Percentiles rank a stretch among this genome's conserved stretches.
Conservation (phyloP, 768 basidiomycete genomes). For the Mycena filopes region DNA sequence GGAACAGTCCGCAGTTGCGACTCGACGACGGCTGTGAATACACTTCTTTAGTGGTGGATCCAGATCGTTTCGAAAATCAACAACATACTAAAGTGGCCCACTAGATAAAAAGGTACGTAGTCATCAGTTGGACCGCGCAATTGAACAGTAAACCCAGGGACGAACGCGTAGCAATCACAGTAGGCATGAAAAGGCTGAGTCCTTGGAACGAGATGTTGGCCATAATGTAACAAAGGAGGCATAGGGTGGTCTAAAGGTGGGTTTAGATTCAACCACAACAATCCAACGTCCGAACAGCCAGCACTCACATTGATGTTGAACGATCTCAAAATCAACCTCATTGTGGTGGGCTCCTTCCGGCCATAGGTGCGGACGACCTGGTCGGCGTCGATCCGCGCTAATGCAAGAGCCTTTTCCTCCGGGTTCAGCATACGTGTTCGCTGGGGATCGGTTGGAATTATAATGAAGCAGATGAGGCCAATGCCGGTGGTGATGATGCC, state of each 20-base stretch:
- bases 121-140: neutral
- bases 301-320: slow-evolving; percentile 46
- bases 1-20: slow-evolving; percentile 62
- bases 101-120: slow-evolving; percentile 33
- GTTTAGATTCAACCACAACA: no score
- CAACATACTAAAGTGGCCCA: slow-evolving; percentile 49
- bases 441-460: slow-evolving; percentile 50
- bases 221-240: slow-evolving; percentile 44
- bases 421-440: slow-evolving; percentile 45
- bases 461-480: slow-evolving; percentile 47
- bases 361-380: slow-evolving; percentile 42
- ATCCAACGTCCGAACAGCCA: no score
- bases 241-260: slow-evolving; percentile 42
- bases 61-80: no score
- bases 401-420: slow-evolving; percentile 46
- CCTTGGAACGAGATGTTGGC: slow-evolving; percentile 58
- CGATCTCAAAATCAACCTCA: slow-evolving; percentile 41
- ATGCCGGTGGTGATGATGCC: slow-evolving; percentile 51
- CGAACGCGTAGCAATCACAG: slow-evolving; percentile 57
- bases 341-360: slow-evolving; percentile 43
- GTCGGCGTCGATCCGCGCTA: slow-evolving; percentile 49
- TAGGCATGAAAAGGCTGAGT: slow-evolving; percentile 57
- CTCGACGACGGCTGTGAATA: slow-evolving; percentile 50
- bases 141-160: slow-evolving; percentile 6
- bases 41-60: slow-evolving; percentile 6